phyloP scores from a whole-genome alignment of 306 rosid genomes.

The Fragaria vesca region DNA sequence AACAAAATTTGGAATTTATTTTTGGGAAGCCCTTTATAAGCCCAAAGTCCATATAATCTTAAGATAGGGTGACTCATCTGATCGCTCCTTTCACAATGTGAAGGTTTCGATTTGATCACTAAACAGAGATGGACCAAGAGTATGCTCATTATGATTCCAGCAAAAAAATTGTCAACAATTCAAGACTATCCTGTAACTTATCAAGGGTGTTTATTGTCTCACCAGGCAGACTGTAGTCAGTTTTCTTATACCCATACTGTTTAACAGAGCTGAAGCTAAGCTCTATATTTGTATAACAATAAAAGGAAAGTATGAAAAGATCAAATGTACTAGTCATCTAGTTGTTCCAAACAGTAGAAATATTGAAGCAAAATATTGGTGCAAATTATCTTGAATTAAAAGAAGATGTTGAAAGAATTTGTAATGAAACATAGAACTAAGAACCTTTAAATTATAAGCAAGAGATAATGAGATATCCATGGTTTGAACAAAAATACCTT shows the following conservation, averaged over 20 bases:
- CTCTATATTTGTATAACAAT: neutral
- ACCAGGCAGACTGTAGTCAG: neutral
- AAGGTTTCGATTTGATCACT: neutral
- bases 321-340: neutral
- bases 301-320: neutral
- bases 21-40: neutral
- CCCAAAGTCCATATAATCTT: neutral
- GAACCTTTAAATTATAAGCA: neutral
- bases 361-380: neutral
- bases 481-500: slow-evolving; percentile 49
- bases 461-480: neutral
- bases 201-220: neutral
- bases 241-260: neutral
- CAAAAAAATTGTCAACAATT: neutral
- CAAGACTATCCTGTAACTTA: neutral
- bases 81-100: neutral
- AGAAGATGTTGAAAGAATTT: neutral
- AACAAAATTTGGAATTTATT: neutral
- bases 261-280: neutral
- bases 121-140: neutral
- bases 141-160: neutral
- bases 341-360: neutral
- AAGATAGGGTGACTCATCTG: neutral
- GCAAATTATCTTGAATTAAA: neutral
- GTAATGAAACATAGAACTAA: neutral